A percentile compares a stretch with the other conserved stretches of the same genome.
phyloP scores from a whole-genome alignment of 2,329 filamentous ascomycete species.

The Microsporum audouinii region DNA sequence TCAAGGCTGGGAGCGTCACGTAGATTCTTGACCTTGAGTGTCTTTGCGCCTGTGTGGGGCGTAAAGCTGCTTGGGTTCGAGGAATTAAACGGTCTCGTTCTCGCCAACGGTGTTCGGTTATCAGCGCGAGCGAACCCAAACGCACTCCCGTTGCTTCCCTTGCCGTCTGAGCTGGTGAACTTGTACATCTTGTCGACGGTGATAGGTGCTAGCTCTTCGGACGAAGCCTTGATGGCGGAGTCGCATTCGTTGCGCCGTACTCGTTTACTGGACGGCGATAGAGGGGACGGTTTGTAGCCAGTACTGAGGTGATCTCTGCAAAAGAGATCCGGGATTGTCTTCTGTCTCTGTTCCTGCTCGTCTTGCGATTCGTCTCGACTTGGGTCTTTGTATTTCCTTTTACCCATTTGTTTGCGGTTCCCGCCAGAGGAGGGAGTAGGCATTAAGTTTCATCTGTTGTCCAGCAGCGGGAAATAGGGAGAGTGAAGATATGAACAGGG shows the following conservation, averaged over 20 bases:
- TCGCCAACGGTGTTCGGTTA: not conserved
- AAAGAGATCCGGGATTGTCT: slow-evolving; percentile 38
- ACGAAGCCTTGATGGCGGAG: not conserved
- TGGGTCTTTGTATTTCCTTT: slow-evolving; percentile 28
- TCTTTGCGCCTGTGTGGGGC: slow-evolving; percentile 66
- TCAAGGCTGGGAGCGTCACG: slow-evolving; percentile 53
- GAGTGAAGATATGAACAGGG: not conserved
- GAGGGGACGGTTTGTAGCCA: slow-evolving; percentile 16
- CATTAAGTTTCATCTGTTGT: slow-evolving; percentile 31
- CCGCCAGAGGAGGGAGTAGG: slow-evolving; percentile 31
- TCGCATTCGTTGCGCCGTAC: slow-evolving; percentile 11
- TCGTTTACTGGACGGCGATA: slow-evolving; percentile 33
- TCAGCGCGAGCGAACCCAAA: slow-evolving; percentile 2
- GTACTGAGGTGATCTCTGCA: slow-evolving; percentile 21
- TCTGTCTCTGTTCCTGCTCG: slow-evolving; percentile 21
- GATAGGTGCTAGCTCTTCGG: slow-evolving; percentile 11
- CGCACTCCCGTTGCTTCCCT: slow-evolving; percentile 25
- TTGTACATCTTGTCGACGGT: slow-evolving; percentile 43
- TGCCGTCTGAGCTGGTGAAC: slow-evolving; percentile 33
- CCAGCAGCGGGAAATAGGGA: not conserved
- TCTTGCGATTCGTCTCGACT: slow-evolving; percentile 24
- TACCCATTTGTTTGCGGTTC: slow-evolving; percentile 33
- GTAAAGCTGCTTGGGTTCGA: slow-evolving; percentile 46
- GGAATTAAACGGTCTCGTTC: slow-evolving; percentile 15
- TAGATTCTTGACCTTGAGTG: slow-evolving; percentile 88